Percentiles rank a stretch among this genome's conserved stretches.
Conservation (phyloP, 2,329 filamentous ascomycete genomes). For the Hymenoscyphus infarciens region DNA sequence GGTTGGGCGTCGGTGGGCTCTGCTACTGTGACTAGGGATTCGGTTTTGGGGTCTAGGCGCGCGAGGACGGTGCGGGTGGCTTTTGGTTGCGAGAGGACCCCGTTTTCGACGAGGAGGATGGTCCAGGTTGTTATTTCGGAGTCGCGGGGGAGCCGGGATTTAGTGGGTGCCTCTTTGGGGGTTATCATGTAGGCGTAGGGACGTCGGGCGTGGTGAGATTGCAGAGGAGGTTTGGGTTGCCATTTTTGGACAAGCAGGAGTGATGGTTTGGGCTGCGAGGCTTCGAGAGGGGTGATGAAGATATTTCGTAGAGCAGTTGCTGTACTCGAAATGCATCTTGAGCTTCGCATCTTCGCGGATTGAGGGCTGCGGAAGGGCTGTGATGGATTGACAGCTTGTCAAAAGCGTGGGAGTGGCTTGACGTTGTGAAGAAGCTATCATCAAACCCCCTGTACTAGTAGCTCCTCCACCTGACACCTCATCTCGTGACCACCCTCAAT, state of each 20-base stretch:
- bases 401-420: background rate
- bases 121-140: slow-evolving; percentile 43
- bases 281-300: slow-evolving; percentile 41
- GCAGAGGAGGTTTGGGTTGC: background rate
- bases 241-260: slow-evolving; percentile 3
- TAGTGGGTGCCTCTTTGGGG: slow-evolving; percentile 14
- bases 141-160: slow-evolving; percentile 42
- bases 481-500: slow-evolving; percentile 12
- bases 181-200: slow-evolving; percentile 17
- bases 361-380: background rate
- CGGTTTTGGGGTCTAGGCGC: slow-evolving; percentile 45
- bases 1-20: slow-evolving; percentile 20
- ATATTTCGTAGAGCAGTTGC: slow-evolving; percentile 46
- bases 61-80: slow-evolving; percentile 39
- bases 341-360: slow-evolving; percentile 10
- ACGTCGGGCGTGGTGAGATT: slow-evolving; percentile 10
- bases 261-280: slow-evolving; percentile 22
- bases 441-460: background rate
- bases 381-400: background rate
- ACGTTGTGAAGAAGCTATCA: slow-evolving; percentile 2
- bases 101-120: slow-evolving; percentile 43
- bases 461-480: background rate
- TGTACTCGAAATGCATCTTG: slow-evolving; percentile 40
- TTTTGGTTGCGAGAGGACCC: slow-evolving; percentile 35
- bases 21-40: slow-evolving; percentile 49